Evolutionary conservation across 2,329 filamentous ascomycete genomes (phyloP).

Genomic region (Fusarium sp.): DNA sequence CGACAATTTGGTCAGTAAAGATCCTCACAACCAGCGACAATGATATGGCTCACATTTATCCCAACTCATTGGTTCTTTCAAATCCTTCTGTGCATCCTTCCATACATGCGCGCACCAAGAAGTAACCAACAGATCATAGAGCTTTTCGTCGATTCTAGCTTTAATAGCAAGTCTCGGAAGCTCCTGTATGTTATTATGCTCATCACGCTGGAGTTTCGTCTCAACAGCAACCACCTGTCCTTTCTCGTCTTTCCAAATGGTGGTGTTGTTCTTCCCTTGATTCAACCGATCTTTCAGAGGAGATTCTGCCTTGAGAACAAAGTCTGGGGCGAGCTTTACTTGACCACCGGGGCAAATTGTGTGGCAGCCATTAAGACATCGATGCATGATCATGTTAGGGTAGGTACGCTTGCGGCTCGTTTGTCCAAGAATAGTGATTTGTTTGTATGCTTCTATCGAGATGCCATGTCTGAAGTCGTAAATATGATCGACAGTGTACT

Average conservation of each 20-base stretch:
- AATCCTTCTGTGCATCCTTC: constrained; percentile 43
- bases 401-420: constrained; percentile 39
- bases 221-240: constrained; percentile 45
- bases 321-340: constrained; percentile 4
- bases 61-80: constrained; percentile 43
- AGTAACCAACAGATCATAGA: constrained; percentile 47
- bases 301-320: constrained; percentile 39
- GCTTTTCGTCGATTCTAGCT: constrained; percentile 37
- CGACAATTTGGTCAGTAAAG: neutral
- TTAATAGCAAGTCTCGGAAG: constrained; percentile 45
- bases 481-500: constrained; percentile 46
- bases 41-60: constrained; percentile 37
- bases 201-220: constrained; percentile 36
- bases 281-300: constrained; percentile 39
- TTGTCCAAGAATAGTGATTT: constrained; percentile 33
- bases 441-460: neutral
- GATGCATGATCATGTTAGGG: constrained; percentile 33
- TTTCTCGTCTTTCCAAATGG: constrained; percentile 42
- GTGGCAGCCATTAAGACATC: constrained; percentile 13
- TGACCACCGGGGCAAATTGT: constrained; percentile 31
- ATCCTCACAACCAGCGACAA: neutral
- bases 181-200: constrained; percentile 27
- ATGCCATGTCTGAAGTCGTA: constrained; percentile 46
- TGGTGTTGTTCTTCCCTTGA: constrained; percentile 37
- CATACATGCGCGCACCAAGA: constrained; percentile 49